A percentile compares a stretch with the other conserved stretches of the same genome.
Conservation (phyloP, 1,139 yeast species). For the Blastobotrys arbuscula region DNA sequence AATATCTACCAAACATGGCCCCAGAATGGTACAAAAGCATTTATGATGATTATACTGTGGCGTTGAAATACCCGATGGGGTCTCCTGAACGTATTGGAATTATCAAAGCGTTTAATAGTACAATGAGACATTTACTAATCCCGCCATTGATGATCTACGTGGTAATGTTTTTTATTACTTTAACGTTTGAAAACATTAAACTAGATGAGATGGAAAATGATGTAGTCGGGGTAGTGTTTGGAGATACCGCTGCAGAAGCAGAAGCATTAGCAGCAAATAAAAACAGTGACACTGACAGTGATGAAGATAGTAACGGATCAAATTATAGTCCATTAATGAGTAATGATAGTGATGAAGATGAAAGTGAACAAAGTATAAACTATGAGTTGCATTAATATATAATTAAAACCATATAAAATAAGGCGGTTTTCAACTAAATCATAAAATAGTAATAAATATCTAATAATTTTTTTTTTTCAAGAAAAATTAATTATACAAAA, state of each 20-base stretch:
- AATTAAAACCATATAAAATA: neutral
- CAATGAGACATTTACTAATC: slow-evolving; percentile 16
- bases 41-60: slow-evolving; percentile 16
- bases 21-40: slow-evolving; percentile 12
- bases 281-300: neutral
- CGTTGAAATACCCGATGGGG: slow-evolving; percentile 15
- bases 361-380: neutral
- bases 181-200: slow-evolving; percentile 13
- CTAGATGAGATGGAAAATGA: slow-evolving; percentile 11
- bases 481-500: neutral
- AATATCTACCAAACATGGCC: slow-evolving; percentile 10
- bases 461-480: neutral
- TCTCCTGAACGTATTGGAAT: slow-evolving; percentile 15
- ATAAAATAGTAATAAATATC: neutral
- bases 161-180: slow-evolving; percentile 14
- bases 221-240: slow-evolving; percentile 5
- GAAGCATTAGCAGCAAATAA: neutral
- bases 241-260: neutral
- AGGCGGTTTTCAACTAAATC: neutral
- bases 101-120: slow-evolving; percentile 13
- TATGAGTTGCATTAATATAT: neutral
- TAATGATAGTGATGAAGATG: neutral
- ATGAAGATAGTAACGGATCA: neutral
- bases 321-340: neutral
- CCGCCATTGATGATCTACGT: slow-evolving; percentile 16